These are phyloP conservation scores for Hymenoscyphus fructigenus DNA, from an alignment of 2,329 filamentous ascomycete species.

Conservation along the genomic window DNA sequence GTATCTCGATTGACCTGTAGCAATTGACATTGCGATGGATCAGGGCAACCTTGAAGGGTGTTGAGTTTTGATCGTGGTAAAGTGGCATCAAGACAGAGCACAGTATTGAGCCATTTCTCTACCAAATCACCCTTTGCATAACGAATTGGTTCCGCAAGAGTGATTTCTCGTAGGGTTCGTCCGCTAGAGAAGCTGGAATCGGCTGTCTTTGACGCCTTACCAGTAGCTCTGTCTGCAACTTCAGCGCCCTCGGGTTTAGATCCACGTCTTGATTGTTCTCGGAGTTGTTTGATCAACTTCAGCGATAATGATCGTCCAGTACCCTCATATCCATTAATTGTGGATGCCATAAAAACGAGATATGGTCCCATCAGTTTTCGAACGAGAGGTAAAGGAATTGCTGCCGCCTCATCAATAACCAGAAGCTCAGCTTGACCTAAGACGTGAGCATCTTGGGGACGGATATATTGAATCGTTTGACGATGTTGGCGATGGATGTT, in stretches of 20 bases:
- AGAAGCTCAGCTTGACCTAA: conserved; percentile 92
- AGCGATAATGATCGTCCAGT: conserved; percentile 92
- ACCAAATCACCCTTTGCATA: conserved; percentile 89
- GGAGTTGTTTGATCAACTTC: conserved; percentile 94
- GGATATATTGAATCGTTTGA: conserved; percentile 98
- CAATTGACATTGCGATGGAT: conserved; percentile 87
- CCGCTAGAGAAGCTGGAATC: conserved; percentile 61
- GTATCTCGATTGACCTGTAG: conserved; percentile 95
- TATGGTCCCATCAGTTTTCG: conserved; percentile 95
- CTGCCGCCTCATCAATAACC: conserved; percentile 96
- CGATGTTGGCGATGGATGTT: conserved; percentile 94
- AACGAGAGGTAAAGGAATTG: conserved; percentile 90
- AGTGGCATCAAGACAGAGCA: conserved; percentile 91
- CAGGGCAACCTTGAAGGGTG: conserved; percentile 66
- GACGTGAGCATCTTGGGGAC: conserved; percentile 92
- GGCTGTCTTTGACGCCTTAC: conserved; percentile 64
- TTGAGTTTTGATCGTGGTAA: conserved; percentile 58
- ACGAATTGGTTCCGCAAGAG: conserved; percentile 88
- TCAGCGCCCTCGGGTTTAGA: conserved; percentile 58
- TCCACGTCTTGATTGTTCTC: conserved; percentile 80
- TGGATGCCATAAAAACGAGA: conserved; percentile 98
- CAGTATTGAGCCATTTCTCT: conserved; percentile 93
- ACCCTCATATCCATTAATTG: conserved; percentile 97
- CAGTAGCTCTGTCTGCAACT: conserved; percentile 76
- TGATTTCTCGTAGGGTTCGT: conserved; percentile 86